Evolutionary conservation across 1,139 yeast genomes (phyloP).

Genomic region (Candida dubliniensis): DNA sequence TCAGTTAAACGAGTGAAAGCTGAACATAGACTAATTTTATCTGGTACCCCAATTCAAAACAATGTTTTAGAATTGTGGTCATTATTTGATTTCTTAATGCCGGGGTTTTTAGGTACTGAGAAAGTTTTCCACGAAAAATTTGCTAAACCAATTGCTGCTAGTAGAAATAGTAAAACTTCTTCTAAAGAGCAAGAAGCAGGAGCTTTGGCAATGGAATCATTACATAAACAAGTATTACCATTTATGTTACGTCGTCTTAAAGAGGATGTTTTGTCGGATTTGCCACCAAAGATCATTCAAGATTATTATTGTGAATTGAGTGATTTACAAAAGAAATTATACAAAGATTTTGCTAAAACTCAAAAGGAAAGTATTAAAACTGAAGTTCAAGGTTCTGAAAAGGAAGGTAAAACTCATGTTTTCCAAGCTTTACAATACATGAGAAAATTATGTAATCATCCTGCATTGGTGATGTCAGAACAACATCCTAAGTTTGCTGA

Average conservation of each 20-base stretch:
- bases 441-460: slow-evolving; percentile 97
- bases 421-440: slow-evolving; percentile 97
- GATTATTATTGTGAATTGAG: slow-evolving; percentile 96
- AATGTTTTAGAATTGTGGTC: slow-evolving; percentile 98
- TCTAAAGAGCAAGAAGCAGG: slow-evolving; percentile 97
- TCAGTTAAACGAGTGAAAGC: slow-evolving; percentile 82
- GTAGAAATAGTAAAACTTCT: slow-evolving; percentile 86
- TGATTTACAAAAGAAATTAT: slow-evolving; percentile 82
- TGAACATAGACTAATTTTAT: slow-evolving; percentile 83
- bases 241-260: slow-evolving; percentile 93
- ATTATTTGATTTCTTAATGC: slow-evolving; percentile 95
- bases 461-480: slow-evolving; percentile 84
- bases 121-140: slow-evolving; percentile 91
- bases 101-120: slow-evolving; percentile 96
- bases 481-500: slow-evolving; percentile 81
- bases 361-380: slow-evolving; percentile 73
- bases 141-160: slow-evolving; percentile 96
- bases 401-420: slow-evolving; percentile 78
- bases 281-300: slow-evolving; percentile 97
- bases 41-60: slow-evolving; percentile 98
- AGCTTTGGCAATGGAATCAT: slow-evolving; percentile 89
- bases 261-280: slow-evolving; percentile 92
- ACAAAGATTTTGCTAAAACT: slow-evolving; percentile 87
- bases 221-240: slow-evolving; percentile 95
- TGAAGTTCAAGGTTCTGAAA: slow-evolving; percentile 50